Evolutionary conservation across 345 rosid species (phyloP).

Genomic region (Populus alba): DNA sequence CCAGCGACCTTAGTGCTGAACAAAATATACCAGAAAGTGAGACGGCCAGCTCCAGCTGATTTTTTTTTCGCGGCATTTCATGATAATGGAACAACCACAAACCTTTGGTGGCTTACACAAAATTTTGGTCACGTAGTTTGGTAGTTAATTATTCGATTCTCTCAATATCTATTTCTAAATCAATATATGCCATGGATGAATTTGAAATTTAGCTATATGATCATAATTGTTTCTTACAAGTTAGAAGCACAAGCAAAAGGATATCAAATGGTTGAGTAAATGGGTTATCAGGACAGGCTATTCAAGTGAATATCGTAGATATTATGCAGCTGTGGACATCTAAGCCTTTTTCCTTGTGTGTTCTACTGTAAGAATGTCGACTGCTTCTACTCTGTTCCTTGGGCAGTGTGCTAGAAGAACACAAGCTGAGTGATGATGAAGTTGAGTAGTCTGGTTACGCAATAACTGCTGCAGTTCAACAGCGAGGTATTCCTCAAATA

Average conservation of each 20-base stretch:
- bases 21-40: constrained; percentile 16
- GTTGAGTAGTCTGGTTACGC: neutral
- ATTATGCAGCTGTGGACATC: neutral
- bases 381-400: neutral
- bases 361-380: neutral
- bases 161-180: too few species aligned
- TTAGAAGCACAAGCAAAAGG: neutral
- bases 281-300: neutral
- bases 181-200: too few species aligned
- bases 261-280: too few species aligned
- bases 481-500: neutral
- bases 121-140: too few species aligned
- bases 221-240: too few species aligned
- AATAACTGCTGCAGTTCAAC: neutral
- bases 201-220: too few species aligned
- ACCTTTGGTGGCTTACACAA: too few species aligned
- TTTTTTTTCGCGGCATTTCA: too few species aligned
- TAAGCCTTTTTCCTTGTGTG: neutral
- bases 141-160: too few species aligned
- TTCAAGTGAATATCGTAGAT: neutral
- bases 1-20: constrained; percentile 48
- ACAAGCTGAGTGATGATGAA: neutral
- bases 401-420: neutral
- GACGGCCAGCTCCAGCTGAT: constrained; percentile 2
- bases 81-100: neutral